Evolutionary conservation across 2,329 filamentous ascomycete species (phyloP).

Genomic region (Sporothrix phasma): DNA sequence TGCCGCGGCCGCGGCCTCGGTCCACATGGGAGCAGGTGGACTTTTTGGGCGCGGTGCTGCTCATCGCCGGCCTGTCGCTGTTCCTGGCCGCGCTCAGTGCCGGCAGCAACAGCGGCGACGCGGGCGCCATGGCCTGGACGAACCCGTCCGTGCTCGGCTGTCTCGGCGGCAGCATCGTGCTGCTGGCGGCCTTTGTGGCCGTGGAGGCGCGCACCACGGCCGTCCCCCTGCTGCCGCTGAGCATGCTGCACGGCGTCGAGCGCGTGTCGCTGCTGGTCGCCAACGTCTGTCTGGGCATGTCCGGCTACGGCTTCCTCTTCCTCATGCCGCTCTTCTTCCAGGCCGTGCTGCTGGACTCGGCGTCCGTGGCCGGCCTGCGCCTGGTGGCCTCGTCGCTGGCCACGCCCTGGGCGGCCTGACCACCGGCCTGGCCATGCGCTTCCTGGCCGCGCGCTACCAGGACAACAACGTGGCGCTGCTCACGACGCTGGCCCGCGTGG

Average conservation of each 20-base stretch:
- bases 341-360: constrained; percentile 52
- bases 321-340: constrained; percentile 63
- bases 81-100: constrained; percentile 47
- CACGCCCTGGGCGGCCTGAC: constrained; percentile 47
- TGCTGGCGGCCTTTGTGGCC: constrained; percentile 36
- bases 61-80: constrained; percentile 48
- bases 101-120: constrained; percentile 36
- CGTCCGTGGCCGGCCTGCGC: constrained; percentile 53
- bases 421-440: constrained; percentile 49
- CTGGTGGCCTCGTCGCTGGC: constrained; percentile 54
- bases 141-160: constrained; percentile 38
- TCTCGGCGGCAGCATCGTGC: constrained; percentile 33
- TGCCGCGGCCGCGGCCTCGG: constrained; percentile 16
- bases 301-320: constrained; percentile 57
- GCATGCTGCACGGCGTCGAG: constrained; percentile 46
- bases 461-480: constrained; percentile 34
- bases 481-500: constrained; percentile 40
- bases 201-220: constrained; percentile 41
- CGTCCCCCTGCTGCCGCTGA: constrained; percentile 44
- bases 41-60: constrained; percentile 44
- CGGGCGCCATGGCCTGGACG: constrained; percentile 35
- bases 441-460: constrained; percentile 16
- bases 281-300: constrained; percentile 51
- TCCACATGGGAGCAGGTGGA: constrained; percentile 47
- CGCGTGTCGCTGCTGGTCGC: constrained; percentile 46